Conservation (phyloP, 2,329 filamentous ascomycete species). For the Pyricularia grisea region DNA sequence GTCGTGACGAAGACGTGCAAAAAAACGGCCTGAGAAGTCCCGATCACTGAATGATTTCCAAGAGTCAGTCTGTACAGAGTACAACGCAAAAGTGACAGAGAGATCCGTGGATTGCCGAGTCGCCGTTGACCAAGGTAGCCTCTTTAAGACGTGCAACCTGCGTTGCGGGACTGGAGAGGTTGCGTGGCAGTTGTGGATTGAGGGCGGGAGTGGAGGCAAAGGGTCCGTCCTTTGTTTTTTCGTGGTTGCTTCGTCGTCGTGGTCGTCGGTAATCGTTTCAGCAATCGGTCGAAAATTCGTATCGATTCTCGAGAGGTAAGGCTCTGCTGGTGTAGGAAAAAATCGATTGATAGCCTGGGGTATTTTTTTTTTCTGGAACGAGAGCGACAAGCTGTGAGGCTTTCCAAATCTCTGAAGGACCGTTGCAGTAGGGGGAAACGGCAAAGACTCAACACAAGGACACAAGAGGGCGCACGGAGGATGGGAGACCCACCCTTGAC, state of each 20-base stretch:
- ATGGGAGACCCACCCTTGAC: slow-evolving; percentile 1
- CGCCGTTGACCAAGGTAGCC: neutral
- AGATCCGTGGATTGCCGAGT: neutral
- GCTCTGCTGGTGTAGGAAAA: neutral
- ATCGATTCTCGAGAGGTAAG: neutral
- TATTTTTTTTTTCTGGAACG: neutral
- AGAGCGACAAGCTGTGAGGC: neutral
- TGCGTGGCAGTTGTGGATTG: neutral
- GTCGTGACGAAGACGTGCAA: neutral
- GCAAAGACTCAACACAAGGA: neutral
- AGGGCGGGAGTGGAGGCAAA: neutral
- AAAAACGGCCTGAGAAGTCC: neutral
- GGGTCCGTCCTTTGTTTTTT: neutral
- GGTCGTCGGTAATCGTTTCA: neutral
- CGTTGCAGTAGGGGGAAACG: neutral
- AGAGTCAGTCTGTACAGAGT: neutral
- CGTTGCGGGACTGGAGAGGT: neutral
- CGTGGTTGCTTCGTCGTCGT: neutral
- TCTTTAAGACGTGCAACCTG: neutral
- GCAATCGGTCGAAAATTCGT: neutral
- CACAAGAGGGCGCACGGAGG: slow-evolving; percentile 1
- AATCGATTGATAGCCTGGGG: neutral
- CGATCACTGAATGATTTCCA: neutral
- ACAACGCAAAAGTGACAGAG: neutral
- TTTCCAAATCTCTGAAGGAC: neutral